Evolutionary conservation across 768 basidiomycete genomes (phyloP), one percentile per base, ranked within the genome.

Genomic region (Lentinula detonsa): DNA sequence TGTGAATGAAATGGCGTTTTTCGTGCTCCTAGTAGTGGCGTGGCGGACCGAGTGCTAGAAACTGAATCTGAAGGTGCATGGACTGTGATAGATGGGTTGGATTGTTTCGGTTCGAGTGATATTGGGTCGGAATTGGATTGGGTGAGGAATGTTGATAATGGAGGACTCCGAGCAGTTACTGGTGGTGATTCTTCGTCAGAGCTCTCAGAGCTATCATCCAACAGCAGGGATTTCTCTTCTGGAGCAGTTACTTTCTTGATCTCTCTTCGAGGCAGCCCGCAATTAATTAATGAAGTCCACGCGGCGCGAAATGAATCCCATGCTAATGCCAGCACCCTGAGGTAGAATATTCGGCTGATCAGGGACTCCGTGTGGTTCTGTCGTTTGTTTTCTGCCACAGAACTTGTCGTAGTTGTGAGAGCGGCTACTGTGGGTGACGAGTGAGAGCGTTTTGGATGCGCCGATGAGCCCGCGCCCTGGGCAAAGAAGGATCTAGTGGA

Each of bases 1-100:
- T 85, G 94, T 35, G 85, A 78, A 67, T 88, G 88, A 64, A 96
- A 89, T 3, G 88, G 86, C 0, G 87, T 84, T 68, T 81, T 86
- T 65, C 85, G 82, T 11, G 80, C 65, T 16, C 72, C 65, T 23
- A 78, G 69, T n/a, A 76, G 73, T 59, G 87, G 84, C 0, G 85
- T 84, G 4, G 79, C 69, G 52, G 81, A 76, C 56, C 82, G 75
- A 46, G 70, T 63, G 64, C 65, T 66, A 6, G 73, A 60, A 58
- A 69, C 64, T 33, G 64, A 48, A 33, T 66, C 62, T 56, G 65
- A 57, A 39, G 51, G 60, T 23, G 68, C 55, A 56, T 42, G 40
- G 13, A 56, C 23, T 5, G 55, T 42, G 28, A 56, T 43, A n/a
- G 37, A 13, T n/a, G 55, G 55, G n/a, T 16, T 43, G 46, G 16